Evolutionary conservation across 371 early-diverging fungal species (phyloP), one percentile per base, ranked within the genome.

Genomic region (Encephalitozoon intestinalis): DNA sequence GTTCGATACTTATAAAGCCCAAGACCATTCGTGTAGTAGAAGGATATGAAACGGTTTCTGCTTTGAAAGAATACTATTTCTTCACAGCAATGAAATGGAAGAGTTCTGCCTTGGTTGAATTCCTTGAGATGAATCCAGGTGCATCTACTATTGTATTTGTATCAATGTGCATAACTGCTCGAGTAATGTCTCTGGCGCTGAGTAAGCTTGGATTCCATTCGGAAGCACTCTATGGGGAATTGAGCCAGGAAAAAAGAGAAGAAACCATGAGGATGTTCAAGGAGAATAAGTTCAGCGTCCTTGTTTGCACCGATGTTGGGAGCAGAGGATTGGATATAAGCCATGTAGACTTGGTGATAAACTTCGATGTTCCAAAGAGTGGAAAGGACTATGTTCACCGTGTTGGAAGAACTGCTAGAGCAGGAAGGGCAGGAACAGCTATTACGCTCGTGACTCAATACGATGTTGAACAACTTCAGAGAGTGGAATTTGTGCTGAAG

Each of bases 241-340:
- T 96, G 92, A 81, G 89, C 46, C 98, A 97, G 80, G 86, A 88
- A 46, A 91, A 93, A 70, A 88, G 99, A 63, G 81, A 94, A 21
- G 89, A 90, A 54, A 91, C 93, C 15, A 79, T 96, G 40, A 92
- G 91, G 30, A 90, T 87, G 49, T 99, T 97, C 91, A 90, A 91
- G 79, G 86, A 89, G 18, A 94, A 66, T 28, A 37, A 37, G 15
- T 44, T 88, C 43, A 90, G 89, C 64, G 88, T 96, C 46, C 84
- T 94, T 79, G 94, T 97, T 7, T 97, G 96, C 30, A 98, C 98
- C 0, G 97, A 97, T 84, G 94, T 96, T 4, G 89, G 91, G 34
- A 93, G 93, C 69, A 87, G 96, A 81, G 97, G 97, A 72, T 84
- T 96, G 76, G 97, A 97, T 88, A 94, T 97, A 79, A 92, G 93